Evolutionary conservation across 164 flowering plant genomes (phyloP).

Genomic region (Dillenia turbinata): DNA sequence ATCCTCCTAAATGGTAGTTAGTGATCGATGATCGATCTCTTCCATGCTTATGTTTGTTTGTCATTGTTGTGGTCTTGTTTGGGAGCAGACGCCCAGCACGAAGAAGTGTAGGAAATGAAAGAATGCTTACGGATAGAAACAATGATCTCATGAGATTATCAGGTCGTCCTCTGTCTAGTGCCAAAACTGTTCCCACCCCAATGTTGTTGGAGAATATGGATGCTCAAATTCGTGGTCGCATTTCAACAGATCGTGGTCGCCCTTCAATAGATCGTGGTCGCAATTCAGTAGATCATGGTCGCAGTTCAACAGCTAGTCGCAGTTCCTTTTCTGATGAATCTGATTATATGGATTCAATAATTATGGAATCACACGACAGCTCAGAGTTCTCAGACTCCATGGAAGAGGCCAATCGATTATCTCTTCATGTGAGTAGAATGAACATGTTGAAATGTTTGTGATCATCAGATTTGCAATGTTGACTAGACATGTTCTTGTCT

Average conservation of each 20-base stretch:
- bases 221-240: not conserved
- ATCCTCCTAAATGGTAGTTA: no score
- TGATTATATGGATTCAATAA: conserved; percentile 9
- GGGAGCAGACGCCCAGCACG: no score
- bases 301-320: conserved; percentile 1
- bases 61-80: no score
- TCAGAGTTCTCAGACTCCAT: conserved; percentile 23
- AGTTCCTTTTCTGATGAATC: conserved; percentile 26
- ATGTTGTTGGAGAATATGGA: conserved; percentile 22
- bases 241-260: no score
- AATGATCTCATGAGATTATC: conserved; percentile 11
- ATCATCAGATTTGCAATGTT: no score
- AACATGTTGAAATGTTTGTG: not conserved
- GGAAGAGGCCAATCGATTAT: conserved; percentile 9
- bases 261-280: no score
- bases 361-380: conserved; percentile 35
- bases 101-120: no score
- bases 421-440: conserved; percentile 15
- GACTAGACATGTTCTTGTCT: not conserved
- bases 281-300: not conserved
- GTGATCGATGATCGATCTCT: no score
- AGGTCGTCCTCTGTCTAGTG: conserved; percentile 9
- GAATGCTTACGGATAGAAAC: conserved; percentile 7
- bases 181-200: conserved; percentile 18
- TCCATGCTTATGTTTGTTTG: no score